Percentiles rank a stretch among this genome's conserved stretches.
These are phyloP conservation scores for Aspergillus thermomutatus DNA, from an alignment of 2,329 filamentous ascomycete species.

Conservation along the genomic window DNA sequence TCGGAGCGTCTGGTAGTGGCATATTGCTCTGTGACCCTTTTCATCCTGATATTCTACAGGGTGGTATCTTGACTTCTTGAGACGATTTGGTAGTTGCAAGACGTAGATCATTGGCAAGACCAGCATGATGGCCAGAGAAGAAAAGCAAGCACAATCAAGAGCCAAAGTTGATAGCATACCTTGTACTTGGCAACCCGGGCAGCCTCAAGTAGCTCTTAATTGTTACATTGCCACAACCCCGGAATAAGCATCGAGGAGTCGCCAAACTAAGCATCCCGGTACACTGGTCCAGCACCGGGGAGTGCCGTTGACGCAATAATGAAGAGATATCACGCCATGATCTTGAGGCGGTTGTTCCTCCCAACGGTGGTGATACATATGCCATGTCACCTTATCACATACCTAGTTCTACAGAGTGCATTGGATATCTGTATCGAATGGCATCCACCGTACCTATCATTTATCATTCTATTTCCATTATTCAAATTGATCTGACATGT, in stretches of 20 bases:
- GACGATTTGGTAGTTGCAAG: too few species aligned
- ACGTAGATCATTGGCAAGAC: too few species aligned
- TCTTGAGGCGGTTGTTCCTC: too few species aligned
- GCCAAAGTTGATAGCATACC: too few species aligned
- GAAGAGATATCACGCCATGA: background rate
- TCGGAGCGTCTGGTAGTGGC: background rate
- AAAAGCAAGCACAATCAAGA: too few species aligned
- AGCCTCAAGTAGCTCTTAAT: too few species aligned
- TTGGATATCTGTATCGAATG: background rate
- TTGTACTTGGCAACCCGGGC: too few species aligned
- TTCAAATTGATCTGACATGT: background rate
- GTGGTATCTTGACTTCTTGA: too few species aligned
- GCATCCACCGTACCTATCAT: background rate
- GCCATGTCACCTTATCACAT: background rate
- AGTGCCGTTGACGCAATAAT: background rate
- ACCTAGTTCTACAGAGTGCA: too few species aligned
- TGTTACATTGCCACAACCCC: too few species aligned
- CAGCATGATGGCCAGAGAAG: too few species aligned
- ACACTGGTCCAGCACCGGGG: background rate
- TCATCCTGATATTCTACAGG: too few species aligned
- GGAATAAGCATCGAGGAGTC: background rate
- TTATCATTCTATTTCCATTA: background rate
- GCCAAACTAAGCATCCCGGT: background rate
- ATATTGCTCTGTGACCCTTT: background rate
- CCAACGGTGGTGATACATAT: background rate